Conservation (phyloP, 768 basidiomycete species). For the Lentinula lateritia region DNA sequence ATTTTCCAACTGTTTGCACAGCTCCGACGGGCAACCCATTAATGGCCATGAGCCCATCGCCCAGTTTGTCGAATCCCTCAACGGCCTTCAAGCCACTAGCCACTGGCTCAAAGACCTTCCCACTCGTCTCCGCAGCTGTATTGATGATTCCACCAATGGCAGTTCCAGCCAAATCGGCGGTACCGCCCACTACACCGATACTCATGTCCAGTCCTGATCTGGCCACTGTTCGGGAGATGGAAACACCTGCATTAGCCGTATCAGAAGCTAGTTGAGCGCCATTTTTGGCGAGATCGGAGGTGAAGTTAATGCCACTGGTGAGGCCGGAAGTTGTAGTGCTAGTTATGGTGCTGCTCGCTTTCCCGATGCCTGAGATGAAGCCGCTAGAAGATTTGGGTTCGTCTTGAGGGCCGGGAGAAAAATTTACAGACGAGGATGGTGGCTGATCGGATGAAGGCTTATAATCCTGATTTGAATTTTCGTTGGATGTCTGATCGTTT, state of each 20-base stretch:
- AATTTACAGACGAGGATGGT: neutral
- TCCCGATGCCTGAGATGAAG: neutral
- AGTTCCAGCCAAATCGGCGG: slow-evolving; percentile 14
- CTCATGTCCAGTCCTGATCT: slow-evolving; percentile 16
- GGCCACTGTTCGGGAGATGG: slow-evolving; percentile 14
- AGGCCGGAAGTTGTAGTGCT: neutral
- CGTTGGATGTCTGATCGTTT: neutral
- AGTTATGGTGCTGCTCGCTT: neutral
- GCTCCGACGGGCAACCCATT: slow-evolving; percentile 19
- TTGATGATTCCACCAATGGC: slow-evolving; percentile 15
- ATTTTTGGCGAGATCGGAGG: slow-evolving; percentile 3
- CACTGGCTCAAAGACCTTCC: slow-evolving; percentile 18
- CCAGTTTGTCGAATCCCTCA: slow-evolving; percentile 14
- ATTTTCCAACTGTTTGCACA: slow-evolving; percentile 13
- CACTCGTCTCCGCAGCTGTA: slow-evolving; percentile 16
- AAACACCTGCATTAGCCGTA: slow-evolving; percentile 10
- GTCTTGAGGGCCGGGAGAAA: neutral
- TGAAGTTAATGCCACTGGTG: slow-evolving; percentile 2
- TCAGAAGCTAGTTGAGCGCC: slow-evolving; percentile 10
- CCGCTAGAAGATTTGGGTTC: neutral
- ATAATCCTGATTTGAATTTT: neutral
- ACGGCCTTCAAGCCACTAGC: slow-evolving; percentile 17
- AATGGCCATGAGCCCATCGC: slow-evolving; percentile 13
- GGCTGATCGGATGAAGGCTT: neutral
- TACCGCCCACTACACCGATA: slow-evolving; percentile 27